A percentile compares a stretch with the other conserved stretches of the same genome.
These are phyloP conservation scores for Ganoderma leucocontextum DNA, from an alignment of 1,284 basidiomycete genomes.

Conservation along the genomic window DNA sequence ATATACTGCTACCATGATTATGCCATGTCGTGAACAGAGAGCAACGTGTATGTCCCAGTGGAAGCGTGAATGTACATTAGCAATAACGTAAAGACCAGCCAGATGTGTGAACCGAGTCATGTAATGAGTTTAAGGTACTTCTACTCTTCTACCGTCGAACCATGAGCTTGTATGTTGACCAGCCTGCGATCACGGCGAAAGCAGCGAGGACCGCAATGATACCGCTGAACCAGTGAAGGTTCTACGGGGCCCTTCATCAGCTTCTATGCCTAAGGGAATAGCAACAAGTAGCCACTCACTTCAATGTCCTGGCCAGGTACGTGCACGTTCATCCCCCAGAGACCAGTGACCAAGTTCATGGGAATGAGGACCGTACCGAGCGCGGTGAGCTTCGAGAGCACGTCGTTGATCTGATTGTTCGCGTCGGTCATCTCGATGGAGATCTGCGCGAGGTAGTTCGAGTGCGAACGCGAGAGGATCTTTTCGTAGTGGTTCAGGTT, in stretches of 20 bases:
- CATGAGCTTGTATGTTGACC: slow-evolving; percentile 85
- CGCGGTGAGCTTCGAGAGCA: slow-evolving; percentile 97
- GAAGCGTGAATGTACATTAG: neutral
- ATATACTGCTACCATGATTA: neutral
- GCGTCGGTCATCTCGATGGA: slow-evolving; percentile 99
- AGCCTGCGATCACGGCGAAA: slow-evolving; percentile 85
- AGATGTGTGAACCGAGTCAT: neutral
- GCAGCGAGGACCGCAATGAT: slow-evolving; percentile 82
- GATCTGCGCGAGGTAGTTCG: slow-evolving; percentile 99
- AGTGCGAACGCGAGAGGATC: slow-evolving; percentile 97
- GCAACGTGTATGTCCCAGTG: neutral
- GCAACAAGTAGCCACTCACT: slow-evolving; percentile 44
- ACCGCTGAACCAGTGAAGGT: slow-evolving; percentile 84
- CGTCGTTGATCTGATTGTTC: slow-evolving; percentile 99
- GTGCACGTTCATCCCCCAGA: slow-evolving; percentile 93
- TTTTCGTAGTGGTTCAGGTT: slow-evolving; percentile 99
- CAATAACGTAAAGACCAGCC: neutral
- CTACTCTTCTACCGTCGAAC: slow-evolving; percentile 43
- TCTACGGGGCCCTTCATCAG: slow-evolving; percentile 33
- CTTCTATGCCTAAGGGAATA: slow-evolving; percentile 33
- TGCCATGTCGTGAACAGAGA: neutral
- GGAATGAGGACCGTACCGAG: slow-evolving; percentile 97
- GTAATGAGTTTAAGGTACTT: neutral
- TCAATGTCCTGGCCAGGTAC: slow-evolving; percentile 83
- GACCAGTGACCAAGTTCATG: slow-evolving; percentile 94